Percentiles rank a stretch among this genome's conserved stretches.
Evolutionary conservation across 176 grass and related monocot genomes (phyloP).

Genomic region (Carex cristatella): DNA sequence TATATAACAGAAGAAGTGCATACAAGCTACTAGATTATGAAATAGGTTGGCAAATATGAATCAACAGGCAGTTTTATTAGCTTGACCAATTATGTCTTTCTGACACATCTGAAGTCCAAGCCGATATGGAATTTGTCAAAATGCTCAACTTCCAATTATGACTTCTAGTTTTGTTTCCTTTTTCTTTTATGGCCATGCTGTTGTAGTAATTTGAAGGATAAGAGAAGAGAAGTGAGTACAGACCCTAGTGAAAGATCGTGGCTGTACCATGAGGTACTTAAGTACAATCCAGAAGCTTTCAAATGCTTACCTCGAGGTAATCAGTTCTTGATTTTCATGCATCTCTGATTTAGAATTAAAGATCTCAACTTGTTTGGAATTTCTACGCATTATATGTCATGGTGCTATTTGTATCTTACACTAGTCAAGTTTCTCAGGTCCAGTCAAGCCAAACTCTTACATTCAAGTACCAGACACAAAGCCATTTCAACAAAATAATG

Average conservation of each 20-base stretch:
- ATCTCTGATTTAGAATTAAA: conserved; percentile 7
- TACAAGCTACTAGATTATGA: not conserved
- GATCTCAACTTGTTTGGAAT: not conserved
- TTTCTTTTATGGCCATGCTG: not conserved
- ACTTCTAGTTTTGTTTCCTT: not conserved
- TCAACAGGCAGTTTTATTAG: not conserved
- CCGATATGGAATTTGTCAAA: not conserved
- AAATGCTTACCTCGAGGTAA: conserved; percentile 65
- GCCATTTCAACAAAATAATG: conserved; percentile 44
- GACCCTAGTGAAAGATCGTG: conserved; percentile 53
- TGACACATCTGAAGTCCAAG: not conserved
- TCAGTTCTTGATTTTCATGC: conserved; percentile 39
- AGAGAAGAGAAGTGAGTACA: conserved; percentile 25
- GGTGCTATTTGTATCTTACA: conserved; percentile 42
- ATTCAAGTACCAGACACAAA: conserved; percentile 45
- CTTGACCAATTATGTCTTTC: not conserved
- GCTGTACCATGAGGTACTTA: conserved; percentile 85
- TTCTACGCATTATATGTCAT: not conserved
- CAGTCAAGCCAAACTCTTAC: conserved; percentile 41
- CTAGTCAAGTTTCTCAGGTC: conserved; percentile 90
- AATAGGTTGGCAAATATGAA: conserved; percentile 1
- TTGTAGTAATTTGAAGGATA: conserved; percentile 66
- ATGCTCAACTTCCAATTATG: not conserved
- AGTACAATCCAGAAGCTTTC: conserved; percentile 72
- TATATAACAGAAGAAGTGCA: not conserved